Evolutionary conservation across 1,284 basidiomycete species (phyloP), one percentile per base, ranked within the genome.

Genomic region (Melampsora larici-populina): DNA sequence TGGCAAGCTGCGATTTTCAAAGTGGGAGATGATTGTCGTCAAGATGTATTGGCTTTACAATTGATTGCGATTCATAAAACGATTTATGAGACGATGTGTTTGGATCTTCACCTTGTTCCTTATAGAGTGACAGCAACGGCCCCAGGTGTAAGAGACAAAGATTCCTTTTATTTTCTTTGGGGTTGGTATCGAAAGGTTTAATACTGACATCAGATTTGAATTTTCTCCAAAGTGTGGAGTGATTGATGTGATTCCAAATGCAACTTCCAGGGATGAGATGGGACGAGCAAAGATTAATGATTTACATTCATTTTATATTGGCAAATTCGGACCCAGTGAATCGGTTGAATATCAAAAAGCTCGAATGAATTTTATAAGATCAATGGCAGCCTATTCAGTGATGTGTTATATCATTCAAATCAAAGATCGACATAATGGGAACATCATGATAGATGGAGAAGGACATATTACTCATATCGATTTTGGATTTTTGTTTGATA

Each of bases 1-100:
- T 98, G 94, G 96, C 94, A 98, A 82, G 91, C 93, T 80, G 97
- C 97, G 9, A 99, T 99, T 80, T 99, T 99, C 90, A 99, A 99
- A 86, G 97, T 99, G 79, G 97, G 97, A 72, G 97, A 99, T 83
- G 97, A 99, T 83, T 99, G 97, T 84, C 89, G 97, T 63, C 97
- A 99, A 85, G 97, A 99, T 82, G 91, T 98, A 26, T 88, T 99
- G 55, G 97, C 97, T 0, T 86, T 99, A 75, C 97, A 99, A 83
- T 87, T 97, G 80, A 99, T 99, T 80, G 97, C 97, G 11, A 98
- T 99, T 93, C 97, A 99, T 88, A 99, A 99, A 86, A 98, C 97
- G 84, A 92, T 98, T 79, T 99, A 96, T 85, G 92, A 89, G 17
- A 83, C 83, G 79, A 89, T 96, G 71, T 97, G 97, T 0, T 86